Evolutionary conservation across 805 yeast genomes (phyloP), one percentile per base, ranked within the genome.

Genomic region (Pichia sporocuriosa): DNA sequence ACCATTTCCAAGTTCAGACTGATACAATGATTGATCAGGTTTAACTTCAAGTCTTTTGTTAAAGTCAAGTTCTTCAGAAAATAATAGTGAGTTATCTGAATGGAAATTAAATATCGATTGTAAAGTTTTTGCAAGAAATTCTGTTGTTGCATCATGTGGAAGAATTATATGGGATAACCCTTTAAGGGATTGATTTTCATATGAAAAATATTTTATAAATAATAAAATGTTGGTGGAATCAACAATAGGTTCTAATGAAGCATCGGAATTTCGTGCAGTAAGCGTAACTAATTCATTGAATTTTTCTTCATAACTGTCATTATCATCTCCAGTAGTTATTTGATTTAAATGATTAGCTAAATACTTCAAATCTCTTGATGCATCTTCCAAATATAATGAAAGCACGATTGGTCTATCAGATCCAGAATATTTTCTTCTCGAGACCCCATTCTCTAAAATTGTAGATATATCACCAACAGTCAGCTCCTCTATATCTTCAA

Each of bases 171-270:
- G 84, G 0, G 84, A 73, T 16, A 83, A 61, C 1, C 95, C 95
- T n/a, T 57, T 61, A n/a, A 86, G 56, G 5, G 67, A 57, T 55
- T 78, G 82, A 0, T 61, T 51, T 4, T 57, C 55, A 1, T 69
- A 70, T 54, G 87, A 89, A 61, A 82, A 87, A 47, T 70, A 70
- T 58, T 88, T 87, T 38, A 87, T 51, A 50, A 81, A 77, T 9
- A 74, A 20, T 28, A 71, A 40, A 22, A 58, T 51, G 42, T 59
- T 62, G 39, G 48, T 64, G 33, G 42, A 49, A 28, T 51, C 55
- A 3, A 49, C 41, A 21, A 52, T 41, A 5, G 53, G 40, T 22
- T 56, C 59, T 32, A 57, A 42, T 24, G 40, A 46, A 13, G 62
- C 54, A 11, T 17, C 38, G 15, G 19, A 20, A 3, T 21, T 22